phyloP scores from a whole-genome alignment of 176 grass and related monocot species.

The Alloteropsis semialata region DNA sequence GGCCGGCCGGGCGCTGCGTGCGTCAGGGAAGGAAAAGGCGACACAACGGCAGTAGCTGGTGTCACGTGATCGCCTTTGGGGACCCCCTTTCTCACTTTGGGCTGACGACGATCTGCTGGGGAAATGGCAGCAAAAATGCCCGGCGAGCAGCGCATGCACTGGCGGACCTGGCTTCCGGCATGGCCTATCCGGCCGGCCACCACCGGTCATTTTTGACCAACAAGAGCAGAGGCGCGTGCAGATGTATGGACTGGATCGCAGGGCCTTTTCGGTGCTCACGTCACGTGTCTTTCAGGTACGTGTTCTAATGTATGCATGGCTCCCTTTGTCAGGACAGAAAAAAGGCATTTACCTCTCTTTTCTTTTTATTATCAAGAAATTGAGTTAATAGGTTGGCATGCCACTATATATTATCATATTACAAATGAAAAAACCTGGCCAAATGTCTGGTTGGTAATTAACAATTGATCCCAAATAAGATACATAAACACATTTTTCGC shows the following conservation, averaged over 20 bases:
- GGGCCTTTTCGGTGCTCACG: not conserved
- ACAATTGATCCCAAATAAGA: no score
- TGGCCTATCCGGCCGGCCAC: not conserved
- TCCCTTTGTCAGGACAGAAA: not conserved
- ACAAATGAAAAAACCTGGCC: no score
- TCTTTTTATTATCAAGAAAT: no score
- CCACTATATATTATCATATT: no score
- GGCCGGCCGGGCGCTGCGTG: no score
- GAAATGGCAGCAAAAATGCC: not conserved
- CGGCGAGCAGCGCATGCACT: not conserved
- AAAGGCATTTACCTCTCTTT: not conserved
- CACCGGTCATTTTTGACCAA: slow-evolving; percentile 5
- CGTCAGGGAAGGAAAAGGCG: slow-evolving; percentile 16
- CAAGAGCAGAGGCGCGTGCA: not conserved
- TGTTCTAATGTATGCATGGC: not conserved
- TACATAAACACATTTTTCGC: no score
- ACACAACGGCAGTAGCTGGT: slow-evolving; percentile 38
- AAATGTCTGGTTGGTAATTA: no score
- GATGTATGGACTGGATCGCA: not conserved
- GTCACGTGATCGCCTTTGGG: slow-evolving; percentile 38
- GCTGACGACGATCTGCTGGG: not conserved
- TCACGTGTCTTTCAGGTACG: not conserved
- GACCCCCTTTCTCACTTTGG: not conserved
- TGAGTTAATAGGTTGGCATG: no score
- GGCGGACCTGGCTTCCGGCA: not conserved